Base-by-base conservation (phyloP, 441 rosid species). In the Adansonia gregorii region DNA sequence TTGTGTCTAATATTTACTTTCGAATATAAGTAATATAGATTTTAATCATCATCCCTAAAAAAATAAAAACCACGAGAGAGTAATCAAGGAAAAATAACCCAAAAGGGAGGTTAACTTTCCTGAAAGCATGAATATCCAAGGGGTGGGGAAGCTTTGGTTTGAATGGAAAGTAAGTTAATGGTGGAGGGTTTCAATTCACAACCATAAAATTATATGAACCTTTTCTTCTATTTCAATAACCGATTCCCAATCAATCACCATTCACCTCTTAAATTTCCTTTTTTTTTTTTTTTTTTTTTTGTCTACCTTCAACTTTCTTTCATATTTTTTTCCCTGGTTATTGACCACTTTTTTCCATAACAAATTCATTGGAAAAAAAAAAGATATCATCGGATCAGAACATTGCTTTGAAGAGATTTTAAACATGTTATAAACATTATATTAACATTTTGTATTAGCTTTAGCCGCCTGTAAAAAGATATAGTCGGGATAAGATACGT, bases 81-180 rank as follows among this genome's bases (percentile, higher is more conserved):
- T 24, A 24, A 24, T 24, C 27, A 24, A 24, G 27, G 27, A 24
- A 24, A 24, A 24, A 24, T 24, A 24, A 24, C 27, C 20, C 14
- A 24, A 22, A 24, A 24, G 27, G 27, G 27, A 22, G 86, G 83
- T 85, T 84, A 85, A 84, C 80, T 76, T 78, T 79, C 85, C 87
- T 74, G 87, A 86, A 88, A 92, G 87, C 83, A 84, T 85, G 80
- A 65, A 68, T 61, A 61, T 24, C 7, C 20, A 58, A 58, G 14
- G 35, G 31, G 1, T 60, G 76, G 8, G 79, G 79, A 85, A 77
- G 77, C 92, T 88, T 93, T 80, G 90, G 94, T 89, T 93, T 81
- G 78, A 89, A 84, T 82, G 78, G 90, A 89, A 91, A 87, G 89
- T 70, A 79, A 77, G 66, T 24, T 45, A 74, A 73, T 41, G 63